A percentile compares a stretch with the other conserved stretches of the same genome.
Evolutionary conservation across 495 filamentous ascomycete genomes (phyloP).

Genomic region (Penicillium alfredii): DNA sequence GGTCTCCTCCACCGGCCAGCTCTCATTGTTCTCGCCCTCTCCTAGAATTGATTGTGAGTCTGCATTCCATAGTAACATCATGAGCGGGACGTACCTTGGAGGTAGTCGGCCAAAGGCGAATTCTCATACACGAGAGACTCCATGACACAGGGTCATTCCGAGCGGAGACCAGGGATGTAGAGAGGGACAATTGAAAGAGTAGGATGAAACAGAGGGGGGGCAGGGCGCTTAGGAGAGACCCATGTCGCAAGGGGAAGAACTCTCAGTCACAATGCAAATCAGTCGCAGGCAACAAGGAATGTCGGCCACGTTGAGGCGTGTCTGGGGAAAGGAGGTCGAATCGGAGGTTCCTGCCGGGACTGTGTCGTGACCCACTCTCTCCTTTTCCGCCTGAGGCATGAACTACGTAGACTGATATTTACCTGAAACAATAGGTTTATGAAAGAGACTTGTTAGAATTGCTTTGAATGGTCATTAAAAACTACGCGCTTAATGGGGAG

Average conservation of each 20-base stretch:
- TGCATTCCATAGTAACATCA: slow-evolving; percentile 1
- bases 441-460: too few relatives aligned
- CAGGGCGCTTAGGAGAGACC: slow-evolving; percentile 11
- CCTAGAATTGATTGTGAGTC: slow-evolving; percentile 28
- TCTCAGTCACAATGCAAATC: slow-evolving; percentile 5
- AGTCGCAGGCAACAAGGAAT: slow-evolving; percentile 1
- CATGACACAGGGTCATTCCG: slow-evolving; percentile 55
- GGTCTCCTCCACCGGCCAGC: slow-evolving; percentile 41
- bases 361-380: slow-evolving; percentile 19
- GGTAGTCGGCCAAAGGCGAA: slow-evolving; percentile 86
- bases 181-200: too few relatives aligned
- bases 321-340: slow-evolving; percentile 29
- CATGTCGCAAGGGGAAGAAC: slow-evolving; percentile 15
- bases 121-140: slow-evolving; percentile 87
- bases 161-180: slow-evolving; percentile 13
- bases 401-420: too few relatives aligned
- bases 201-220: slow-evolving; percentile 4
- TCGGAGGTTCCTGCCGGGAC: too few relatives aligned
- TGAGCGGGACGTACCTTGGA: slow-evolving; percentile 63
- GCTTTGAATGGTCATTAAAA: too few relatives aligned
- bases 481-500: too few relatives aligned
- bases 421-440: too few relatives aligned
- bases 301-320: slow-evolving; percentile 19
- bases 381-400: slow-evolving; percentile 25
- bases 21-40: slow-evolving; percentile 40